Evolutionary conservation across 805 yeast genomes (phyloP).

Genomic region (Candida bentonensis): DNA sequence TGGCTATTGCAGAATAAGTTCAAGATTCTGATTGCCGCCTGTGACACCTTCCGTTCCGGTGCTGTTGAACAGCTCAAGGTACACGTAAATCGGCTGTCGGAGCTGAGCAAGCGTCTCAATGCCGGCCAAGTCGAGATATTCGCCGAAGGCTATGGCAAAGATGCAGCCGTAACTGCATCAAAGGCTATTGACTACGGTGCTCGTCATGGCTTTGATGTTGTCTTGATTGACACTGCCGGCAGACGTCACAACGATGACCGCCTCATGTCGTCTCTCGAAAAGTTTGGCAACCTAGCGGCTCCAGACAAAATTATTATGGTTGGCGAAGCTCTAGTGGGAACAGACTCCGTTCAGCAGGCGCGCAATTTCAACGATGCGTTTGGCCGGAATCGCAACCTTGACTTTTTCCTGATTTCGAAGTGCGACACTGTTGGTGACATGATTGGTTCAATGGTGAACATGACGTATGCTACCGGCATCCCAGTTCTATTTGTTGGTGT

Average conservation of each 20-base stretch:
- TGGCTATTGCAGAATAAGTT: conserved; percentile 88
- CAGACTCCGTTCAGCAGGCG: conserved; percentile 94
- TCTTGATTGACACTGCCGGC: conserved; percentile 93
- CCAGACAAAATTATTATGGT: conserved; percentile 98
- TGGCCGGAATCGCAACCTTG: conserved; percentile 67
- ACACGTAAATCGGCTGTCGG: conserved; percentile 73
- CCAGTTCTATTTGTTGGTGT: conserved; percentile 93
- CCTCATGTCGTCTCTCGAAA: conserved; percentile 88
- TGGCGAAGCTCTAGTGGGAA: conserved; percentile 95
- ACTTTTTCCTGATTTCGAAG: conserved; percentile 84
- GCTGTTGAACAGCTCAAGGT: conserved; percentile 96
- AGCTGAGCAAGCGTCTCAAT: conserved; percentile 41
- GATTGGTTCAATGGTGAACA: conserved; percentile 92
- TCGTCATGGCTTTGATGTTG: conserved; percentile 61
- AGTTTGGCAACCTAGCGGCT: conserved; percentile 87
- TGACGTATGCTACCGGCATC: conserved; percentile 92
- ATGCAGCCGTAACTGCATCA: conserved; percentile 89
- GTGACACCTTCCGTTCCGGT: conserved; percentile 96
- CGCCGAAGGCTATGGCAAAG: conserved; percentile 94
- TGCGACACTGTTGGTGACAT: conserved; percentile 96
- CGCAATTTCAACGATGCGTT: conserved; percentile 85
- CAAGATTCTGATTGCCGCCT: conserved; percentile 81
- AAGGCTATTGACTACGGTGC: conserved; percentile 76
- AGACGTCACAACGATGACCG: conserved; percentile 91
- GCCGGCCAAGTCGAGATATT: conserved; percentile 53